These are phyloP conservation scores for Podila horticola DNA, from an alignment of 192 early-diverging fungal species.

Conservation along the genomic window DNA sequence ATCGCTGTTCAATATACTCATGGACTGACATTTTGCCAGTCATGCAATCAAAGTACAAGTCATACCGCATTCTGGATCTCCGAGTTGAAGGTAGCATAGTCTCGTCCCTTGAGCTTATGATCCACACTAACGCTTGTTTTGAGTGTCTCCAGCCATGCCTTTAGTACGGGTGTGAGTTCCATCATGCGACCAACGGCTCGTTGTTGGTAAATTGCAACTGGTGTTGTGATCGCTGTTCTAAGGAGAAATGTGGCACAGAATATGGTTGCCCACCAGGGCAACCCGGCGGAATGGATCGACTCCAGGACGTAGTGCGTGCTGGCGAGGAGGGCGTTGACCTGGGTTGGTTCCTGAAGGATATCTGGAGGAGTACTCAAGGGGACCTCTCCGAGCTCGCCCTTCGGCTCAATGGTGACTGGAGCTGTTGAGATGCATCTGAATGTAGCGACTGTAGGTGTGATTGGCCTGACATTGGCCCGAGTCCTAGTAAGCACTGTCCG, in stretches of 20 bases:
- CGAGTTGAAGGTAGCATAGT: slow-evolving; percentile 56
- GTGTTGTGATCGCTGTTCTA: slow-evolving; percentile 60
- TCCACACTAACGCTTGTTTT: slow-evolving; percentile 55
- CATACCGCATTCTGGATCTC: slow-evolving; percentile 60
- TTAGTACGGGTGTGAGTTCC: slow-evolving; percentile 58
- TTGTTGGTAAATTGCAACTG: slow-evolving; percentile 71
- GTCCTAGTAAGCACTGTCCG: too few relatives aligned
- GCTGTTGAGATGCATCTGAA: not conserved
- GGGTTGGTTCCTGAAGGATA: slow-evolving; percentile 28
- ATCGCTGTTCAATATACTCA: not conserved
- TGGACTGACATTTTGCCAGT: not conserved
- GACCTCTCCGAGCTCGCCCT: too few relatives aligned
- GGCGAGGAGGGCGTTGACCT: slow-evolving; percentile 52
- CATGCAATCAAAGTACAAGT: not conserved
- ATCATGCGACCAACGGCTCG: slow-evolving; percentile 57
- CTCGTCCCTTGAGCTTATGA: slow-evolving; percentile 44
- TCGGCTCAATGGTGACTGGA: not conserved
- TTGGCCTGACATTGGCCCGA: too few relatives aligned
- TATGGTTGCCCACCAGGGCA: slow-evolving; percentile 72
- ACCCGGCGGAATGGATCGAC: slow-evolving; percentile 45
- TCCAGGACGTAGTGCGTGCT: slow-evolving; percentile 57
- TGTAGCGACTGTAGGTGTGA: not conserved
- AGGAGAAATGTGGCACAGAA: slow-evolving; percentile 58
- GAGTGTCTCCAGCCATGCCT: slow-evolving; percentile 57
- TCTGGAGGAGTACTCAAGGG: not conserved